Evolutionary conservation across 2,329 filamentous ascomycete species (phyloP).

Genomic region (Chaetomiaceae sp.): DNA sequence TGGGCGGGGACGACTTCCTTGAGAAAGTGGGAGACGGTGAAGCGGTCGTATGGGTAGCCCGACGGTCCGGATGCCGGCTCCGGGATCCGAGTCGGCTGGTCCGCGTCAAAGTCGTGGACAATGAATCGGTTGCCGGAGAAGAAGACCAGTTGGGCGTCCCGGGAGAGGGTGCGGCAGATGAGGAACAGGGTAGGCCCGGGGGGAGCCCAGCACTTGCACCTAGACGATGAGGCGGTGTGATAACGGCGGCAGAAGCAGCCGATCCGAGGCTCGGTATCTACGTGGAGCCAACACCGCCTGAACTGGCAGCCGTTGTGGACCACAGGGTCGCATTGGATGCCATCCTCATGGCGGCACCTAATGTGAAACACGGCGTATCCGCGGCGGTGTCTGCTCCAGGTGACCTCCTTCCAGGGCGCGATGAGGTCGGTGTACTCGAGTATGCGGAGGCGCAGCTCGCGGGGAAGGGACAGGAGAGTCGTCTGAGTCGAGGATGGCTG

Average conservation of each 20-base stretch:
- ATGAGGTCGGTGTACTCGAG: constrained; percentile 20
- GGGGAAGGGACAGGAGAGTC: constrained; percentile 8
- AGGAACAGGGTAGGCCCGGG: background rate
- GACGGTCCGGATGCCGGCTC: background rate
- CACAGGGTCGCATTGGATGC: background rate
- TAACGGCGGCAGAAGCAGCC: constrained; percentile 5
- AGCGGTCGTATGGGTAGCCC: constrained; percentile 2
- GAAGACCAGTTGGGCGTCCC: constrained; percentile 5
- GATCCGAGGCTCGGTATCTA: background rate
- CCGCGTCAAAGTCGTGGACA: background rate
- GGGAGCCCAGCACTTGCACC: constrained; percentile 3
- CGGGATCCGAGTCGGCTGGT: background rate
- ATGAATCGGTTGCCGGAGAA: constrained; percentile 3
- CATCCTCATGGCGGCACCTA: background rate
- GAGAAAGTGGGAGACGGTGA: constrained; percentile 10
- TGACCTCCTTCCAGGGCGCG: constrained; percentile 19
- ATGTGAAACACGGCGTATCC: background rate
- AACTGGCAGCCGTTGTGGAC: background rate
- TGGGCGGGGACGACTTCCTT: background rate
- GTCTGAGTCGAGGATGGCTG: background rate
- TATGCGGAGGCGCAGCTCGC: constrained; percentile 18
- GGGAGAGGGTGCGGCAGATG: constrained; percentile 1
- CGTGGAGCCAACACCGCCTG: background rate
- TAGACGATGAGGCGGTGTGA: background rate
- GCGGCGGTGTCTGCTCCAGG: background rate